Base-by-base conservation (phyloP, 2,329 filamentous ascomycete genomes). In the Nothomitra cinnamomea region DNA sequence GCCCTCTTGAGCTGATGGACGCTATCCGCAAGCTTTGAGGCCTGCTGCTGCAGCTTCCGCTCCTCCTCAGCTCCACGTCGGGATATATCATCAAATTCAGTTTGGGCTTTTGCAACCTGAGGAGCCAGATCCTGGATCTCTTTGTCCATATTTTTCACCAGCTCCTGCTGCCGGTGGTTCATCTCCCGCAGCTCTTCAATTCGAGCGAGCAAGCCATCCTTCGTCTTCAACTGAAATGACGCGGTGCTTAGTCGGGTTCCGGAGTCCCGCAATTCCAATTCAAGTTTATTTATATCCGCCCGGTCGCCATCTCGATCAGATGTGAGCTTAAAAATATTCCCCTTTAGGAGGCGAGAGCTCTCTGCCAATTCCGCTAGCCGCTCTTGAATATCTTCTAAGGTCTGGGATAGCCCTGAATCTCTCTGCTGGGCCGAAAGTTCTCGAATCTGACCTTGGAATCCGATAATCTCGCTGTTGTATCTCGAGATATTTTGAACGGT, bases 361-460 rank as follows among this genome's bases (percentile, higher is more conserved):
- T 88, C 85, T 19, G 76, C 77, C 54, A 82, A 74, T 17, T 71
- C 68, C 49, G 79, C 79, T 57, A 88, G 78, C 49, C 88, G 78
- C 53, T 85, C 81, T 60, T 92, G 85, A 53, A 96, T 88, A 59
- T 92, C 85, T 53, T 94, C 85, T 5, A 87, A 76, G 28, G 85
- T 85, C 57, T 86, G 79, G 13, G 78, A 76, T 8, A 74, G 66
- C 12, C 78, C 77, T 24, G 75, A 73, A 13, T 82, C 78, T 61
- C 83, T 80, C 63, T 95, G 85, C 59, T 88, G 87, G 7, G 32
- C 25, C 55, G 79, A 74, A 51, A 95, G 77, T 53, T 85, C 80
- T 54, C 83, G 74, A 51, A 95, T 83, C 64, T 95, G 84, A 40
- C 70, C 69, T 61, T 85, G 78, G 3, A 86, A 80, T 38, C 82